Evolutionary conservation across 805 yeast species (phyloP), one percentile per base, ranked within the genome.

Genomic region (Saturnispora besseyi): DNA sequence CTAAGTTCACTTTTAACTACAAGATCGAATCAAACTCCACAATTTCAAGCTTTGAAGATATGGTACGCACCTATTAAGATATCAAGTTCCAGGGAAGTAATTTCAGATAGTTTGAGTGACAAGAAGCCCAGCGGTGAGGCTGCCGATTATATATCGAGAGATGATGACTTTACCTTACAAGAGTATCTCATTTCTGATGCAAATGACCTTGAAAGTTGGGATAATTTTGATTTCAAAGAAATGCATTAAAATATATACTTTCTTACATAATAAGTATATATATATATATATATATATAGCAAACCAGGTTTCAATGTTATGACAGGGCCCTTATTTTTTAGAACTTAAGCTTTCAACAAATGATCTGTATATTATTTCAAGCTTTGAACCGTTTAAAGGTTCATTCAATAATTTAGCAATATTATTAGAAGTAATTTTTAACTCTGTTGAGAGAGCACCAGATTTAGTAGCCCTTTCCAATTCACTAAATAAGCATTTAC

Each of bases 401-500:
- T 42, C 36, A 26, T 42, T 13, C 15, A 48, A 22, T 10, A 48
- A 10, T 42, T 36, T 33, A n/a, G 38, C 45, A 36, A 48, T 33
- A 11, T n/a, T 4, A 12, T 36, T 34, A 10, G 40, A 32, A 8
- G 46, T 30, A 1, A 38, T 21, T 22, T 42, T 48, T 34, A 42
- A 48, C n/a, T 48, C 22, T 15, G 30, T 22, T 10, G 37, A 18
- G 5, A 42, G 24, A 9, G 18, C 43, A 8, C 31, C 42, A 1
- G 29, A 5, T 4, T 34, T 42, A 4, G 41, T n/a, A 22, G 50
- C 37, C 18, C 30, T 41, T 42, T 42, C 46, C 10, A 48, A n/a
- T 13, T 48, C 50, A 21, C 45, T 28, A 33, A 48, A 48, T 11
- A 48, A 8, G 13, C 30, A n/a, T 34, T 42, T 42, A 30, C 43